phyloP scores from a whole-genome alignment of 306 rosid genomes.

The Arachis hypogaea region DNA sequence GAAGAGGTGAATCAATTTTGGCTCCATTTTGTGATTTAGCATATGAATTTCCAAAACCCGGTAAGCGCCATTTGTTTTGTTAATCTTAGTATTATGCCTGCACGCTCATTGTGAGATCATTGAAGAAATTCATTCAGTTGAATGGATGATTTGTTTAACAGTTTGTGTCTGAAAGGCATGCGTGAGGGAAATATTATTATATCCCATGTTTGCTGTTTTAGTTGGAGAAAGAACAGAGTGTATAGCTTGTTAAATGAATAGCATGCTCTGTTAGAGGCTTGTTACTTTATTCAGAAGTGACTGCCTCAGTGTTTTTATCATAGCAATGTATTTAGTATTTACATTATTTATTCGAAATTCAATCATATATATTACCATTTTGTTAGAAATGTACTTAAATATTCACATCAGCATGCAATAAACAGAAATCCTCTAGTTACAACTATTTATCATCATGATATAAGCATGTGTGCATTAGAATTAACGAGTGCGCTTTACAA shows the following conservation, averaged over 20 bases:
- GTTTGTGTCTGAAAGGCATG: background rate
- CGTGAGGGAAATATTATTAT: conserved; percentile 4
- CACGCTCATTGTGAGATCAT: background rate
- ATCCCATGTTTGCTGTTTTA: conserved; percentile 18
- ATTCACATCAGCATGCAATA: no score
- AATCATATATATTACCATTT: background rate
- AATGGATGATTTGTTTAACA: conserved; percentile 5
- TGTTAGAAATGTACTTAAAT: no score
- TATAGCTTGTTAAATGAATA: conserved; percentile 24
- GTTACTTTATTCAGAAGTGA: conserved; percentile 15
- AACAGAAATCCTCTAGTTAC: no score
- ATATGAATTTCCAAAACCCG: no score
- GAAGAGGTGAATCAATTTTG: no score
- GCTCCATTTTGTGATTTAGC: no score
- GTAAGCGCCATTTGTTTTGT: no score
- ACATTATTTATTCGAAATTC: background rate
- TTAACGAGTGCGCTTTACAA: background rate
- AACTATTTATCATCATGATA: background rate
- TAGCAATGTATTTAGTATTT: background rate
- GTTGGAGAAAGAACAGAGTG: conserved; percentile 18
- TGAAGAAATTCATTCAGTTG: conserved; percentile 22
- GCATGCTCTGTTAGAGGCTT: background rate
- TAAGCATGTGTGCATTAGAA: background rate
- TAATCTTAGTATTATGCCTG: no score
- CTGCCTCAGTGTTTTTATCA: conserved; percentile 2